A percentile compares a stretch with the other conserved stretches of the same genome.
Conservation (phyloP, 306 rosid genomes). For the Clitoria ternatea region DNA sequence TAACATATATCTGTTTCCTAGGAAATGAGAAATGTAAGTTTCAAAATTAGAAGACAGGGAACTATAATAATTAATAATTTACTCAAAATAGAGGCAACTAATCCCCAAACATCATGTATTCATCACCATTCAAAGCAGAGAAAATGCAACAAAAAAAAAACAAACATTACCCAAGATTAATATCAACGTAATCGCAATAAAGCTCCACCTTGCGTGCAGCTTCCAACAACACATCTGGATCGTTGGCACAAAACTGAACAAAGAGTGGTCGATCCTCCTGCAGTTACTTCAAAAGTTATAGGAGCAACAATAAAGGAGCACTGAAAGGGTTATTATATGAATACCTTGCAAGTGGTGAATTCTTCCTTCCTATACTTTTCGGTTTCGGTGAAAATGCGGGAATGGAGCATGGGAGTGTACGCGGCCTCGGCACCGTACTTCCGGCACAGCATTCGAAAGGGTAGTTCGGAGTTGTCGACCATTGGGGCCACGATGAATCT, state of each 20-base stretch:
- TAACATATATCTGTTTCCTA: background rate
- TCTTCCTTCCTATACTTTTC: slow-evolving; percentile 80
- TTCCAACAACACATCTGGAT: slow-evolving; percentile 69
- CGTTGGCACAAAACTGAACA: slow-evolving; percentile 95
- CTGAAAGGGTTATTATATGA: background rate
- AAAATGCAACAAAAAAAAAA: background rate
- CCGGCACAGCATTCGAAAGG: slow-evolving; percentile 85
- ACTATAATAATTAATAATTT: too few species aligned
- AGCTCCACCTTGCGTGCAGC: slow-evolving; percentile 82
- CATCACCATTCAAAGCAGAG: background rate
- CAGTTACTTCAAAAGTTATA: background rate
- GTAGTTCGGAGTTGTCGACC: slow-evolving; percentile 96
- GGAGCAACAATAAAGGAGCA: too few species aligned
- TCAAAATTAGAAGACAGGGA: background rate
- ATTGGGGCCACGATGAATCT: slow-evolving; percentile 85
- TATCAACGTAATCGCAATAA: slow-evolving; percentile 84
- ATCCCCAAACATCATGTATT: background rate
- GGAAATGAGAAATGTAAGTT: background rate
- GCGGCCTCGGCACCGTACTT: slow-evolving; percentile 76
- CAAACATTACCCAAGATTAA: slow-evolving; percentile 82
- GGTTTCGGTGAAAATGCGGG: slow-evolving; percentile 51
- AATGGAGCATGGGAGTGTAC: slow-evolving; percentile 49
- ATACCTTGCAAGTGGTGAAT: slow-evolving; percentile 77
- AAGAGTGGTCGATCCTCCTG: slow-evolving; percentile 78
- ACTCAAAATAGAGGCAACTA: background rate